phyloP scores from a whole-genome alignment of 169 alveolate species.

The Babesia divergens region DNA sequence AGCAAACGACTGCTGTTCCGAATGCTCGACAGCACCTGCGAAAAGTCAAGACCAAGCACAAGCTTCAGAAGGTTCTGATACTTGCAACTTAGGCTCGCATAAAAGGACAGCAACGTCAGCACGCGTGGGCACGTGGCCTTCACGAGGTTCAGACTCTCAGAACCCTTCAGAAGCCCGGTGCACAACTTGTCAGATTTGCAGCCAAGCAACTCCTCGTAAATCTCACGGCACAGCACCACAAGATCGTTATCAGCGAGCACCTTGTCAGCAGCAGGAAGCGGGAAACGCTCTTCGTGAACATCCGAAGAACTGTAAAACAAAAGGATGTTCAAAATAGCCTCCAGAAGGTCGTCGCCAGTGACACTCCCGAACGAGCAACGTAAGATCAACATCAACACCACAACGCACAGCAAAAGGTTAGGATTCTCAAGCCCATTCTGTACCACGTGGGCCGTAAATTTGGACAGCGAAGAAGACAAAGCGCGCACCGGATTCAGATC shows the following conservation, averaged over 20 bases:
- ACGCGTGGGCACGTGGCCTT: background rate
- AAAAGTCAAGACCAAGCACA: conserved; percentile 1
- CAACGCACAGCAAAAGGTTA: background rate
- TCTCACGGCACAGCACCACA: background rate
- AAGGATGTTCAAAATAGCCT: conserved; percentile 9
- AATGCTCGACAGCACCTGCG: background rate
- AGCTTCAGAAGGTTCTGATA: conserved; percentile 1
- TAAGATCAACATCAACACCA: conserved; percentile 9
- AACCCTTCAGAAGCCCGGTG: background rate
- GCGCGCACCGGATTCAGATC: background rate
- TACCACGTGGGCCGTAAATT: conserved; percentile 6
- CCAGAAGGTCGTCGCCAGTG: conserved; percentile 37
- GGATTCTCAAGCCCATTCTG: background rate
- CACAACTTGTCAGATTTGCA: conserved; percentile 14
- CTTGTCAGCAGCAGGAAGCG: background rate
- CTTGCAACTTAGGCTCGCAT: conserved; percentile 27
- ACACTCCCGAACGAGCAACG: background rate
- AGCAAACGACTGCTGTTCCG: conserved; percentile 15
- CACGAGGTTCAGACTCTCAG: background rate
- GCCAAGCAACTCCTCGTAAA: conserved; percentile 2
- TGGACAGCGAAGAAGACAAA: conserved; percentile 2
- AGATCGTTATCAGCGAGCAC: background rate
- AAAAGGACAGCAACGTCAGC: conserved; percentile 12
- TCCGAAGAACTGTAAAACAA: background rate
- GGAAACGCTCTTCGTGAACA: background rate